Evolutionary conservation across 306 rosid genomes (phyloP).

Genomic region (Begonia masoniana): DNA sequence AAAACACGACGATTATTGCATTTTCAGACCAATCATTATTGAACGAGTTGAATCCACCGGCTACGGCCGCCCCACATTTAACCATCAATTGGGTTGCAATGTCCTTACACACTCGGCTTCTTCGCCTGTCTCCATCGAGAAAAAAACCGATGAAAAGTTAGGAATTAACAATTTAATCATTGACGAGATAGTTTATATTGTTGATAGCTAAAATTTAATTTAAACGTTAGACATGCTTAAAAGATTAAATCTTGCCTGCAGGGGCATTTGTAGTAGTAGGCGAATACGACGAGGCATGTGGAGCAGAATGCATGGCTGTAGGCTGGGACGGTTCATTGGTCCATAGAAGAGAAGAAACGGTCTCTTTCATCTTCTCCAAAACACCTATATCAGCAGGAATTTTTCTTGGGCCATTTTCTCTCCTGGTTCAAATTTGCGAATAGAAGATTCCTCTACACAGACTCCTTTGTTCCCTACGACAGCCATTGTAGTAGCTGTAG

Average conservation of each 20-base stretch:
- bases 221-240: neutral
- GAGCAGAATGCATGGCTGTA: slow-evolving; percentile 13
- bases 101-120: slow-evolving; percentile 52
- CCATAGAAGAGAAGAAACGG: slow-evolving; percentile 58
- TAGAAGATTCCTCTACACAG: slow-evolving; percentile 59
- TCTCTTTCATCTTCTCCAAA: slow-evolving; percentile 67
- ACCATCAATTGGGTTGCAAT: slow-evolving; percentile 60
- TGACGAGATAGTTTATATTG: too few relatives aligned
- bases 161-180: too few relatives aligned
- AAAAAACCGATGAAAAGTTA: too few relatives aligned
- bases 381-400: slow-evolving; percentile 46
- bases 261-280: slow-evolving; percentile 30
- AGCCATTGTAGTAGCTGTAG: slow-evolving; percentile 14
- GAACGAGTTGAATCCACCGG: too few relatives aligned
- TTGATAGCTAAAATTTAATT: too few relatives aligned
- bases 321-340: slow-evolving; percentile 27
- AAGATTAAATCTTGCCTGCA: slow-evolving; percentile 30
- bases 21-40: too few relatives aligned
- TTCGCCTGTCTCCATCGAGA: slow-evolving; percentile 9
- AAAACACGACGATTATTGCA: too few relatives aligned
- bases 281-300: slow-evolving; percentile 16
- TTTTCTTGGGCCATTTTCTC: slow-evolving; percentile 65
- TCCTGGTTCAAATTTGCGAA: slow-evolving; percentile 74
- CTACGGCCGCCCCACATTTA: neutral
- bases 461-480: slow-evolving; percentile 36